A percentile compares a stretch with the other conserved stretches of the same genome.
phyloP scores from a whole-genome alignment of 805 yeast species.

The Candida golubevii region DNA sequence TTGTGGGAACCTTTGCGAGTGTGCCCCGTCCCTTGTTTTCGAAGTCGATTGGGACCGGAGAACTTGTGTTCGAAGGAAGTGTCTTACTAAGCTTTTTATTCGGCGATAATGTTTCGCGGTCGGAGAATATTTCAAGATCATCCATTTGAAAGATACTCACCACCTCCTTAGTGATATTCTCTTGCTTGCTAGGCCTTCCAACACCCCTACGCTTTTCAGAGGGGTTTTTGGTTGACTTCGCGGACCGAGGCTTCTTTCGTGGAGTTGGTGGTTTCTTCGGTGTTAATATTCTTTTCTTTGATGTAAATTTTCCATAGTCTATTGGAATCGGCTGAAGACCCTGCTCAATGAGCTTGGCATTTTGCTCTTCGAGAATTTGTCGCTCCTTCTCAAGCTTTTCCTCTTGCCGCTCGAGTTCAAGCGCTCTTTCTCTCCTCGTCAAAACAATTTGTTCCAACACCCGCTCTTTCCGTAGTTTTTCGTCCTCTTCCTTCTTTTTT shows the following conservation, averaged over 20 bases:
- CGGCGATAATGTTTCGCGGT: conserved; percentile 4
- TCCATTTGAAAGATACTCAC: conserved; percentile 35
- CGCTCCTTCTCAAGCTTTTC: conserved; percentile 1
- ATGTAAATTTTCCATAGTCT: background rate
- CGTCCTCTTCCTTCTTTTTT: conserved; percentile 8
- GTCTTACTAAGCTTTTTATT: background rate
- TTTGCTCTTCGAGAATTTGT: conserved; percentile 1
- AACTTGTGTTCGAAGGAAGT: background rate
- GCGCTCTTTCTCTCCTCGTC: background rate
- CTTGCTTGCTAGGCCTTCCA: conserved; percentile 17
- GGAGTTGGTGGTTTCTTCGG: conserved; percentile 4
- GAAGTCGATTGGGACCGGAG: conserved; percentile 12
- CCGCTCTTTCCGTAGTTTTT: conserved; percentile 7
- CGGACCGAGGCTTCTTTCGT: background rate
- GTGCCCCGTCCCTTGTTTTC: conserved; percentile 18
- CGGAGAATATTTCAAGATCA: conserved; percentile 24
- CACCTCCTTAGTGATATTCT: conserved; percentile 17
- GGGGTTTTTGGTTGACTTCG: background rate
- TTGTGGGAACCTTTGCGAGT: conserved; percentile 17
- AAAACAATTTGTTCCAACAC: background rate
- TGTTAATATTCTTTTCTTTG: background rate
- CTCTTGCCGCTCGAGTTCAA: background rate
- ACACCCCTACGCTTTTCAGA: conserved; percentile 10
- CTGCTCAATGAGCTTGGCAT: conserved; percentile 5
- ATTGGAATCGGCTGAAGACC: conserved; percentile 7